These are phyloP conservation scores for Amanita exitialis DNA, from an alignment of 768 basidiomycete genomes.

Conservation along the genomic window DNA sequence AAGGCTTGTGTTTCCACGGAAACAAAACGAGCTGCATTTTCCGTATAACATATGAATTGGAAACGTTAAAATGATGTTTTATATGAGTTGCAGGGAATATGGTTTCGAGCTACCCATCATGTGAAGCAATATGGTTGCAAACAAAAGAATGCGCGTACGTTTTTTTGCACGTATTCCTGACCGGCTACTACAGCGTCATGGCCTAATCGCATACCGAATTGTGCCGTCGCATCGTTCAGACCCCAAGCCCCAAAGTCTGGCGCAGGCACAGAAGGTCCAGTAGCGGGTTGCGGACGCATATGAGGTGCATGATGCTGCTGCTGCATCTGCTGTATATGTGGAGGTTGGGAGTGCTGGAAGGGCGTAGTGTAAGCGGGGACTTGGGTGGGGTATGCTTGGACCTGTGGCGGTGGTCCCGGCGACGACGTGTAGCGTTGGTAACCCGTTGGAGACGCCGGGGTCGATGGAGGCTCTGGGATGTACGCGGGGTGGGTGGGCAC, in stretches of 20 bases:
- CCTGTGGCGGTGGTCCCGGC: conserved; percentile 28
- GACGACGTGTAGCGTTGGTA: conserved; percentile 68
- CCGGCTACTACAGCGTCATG: conserved; percentile 87
- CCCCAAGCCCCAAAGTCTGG: conserved; percentile 69
- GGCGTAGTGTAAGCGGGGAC: conserved; percentile 40
- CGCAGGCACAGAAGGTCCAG: conserved; percentile 18
- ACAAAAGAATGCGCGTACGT: conserved; percentile 40
- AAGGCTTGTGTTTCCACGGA: conserved; percentile 89
- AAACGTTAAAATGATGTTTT: conserved; percentile 93
- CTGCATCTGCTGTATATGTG: conserved; percentile 19
- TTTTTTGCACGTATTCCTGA: conserved; percentile 92
- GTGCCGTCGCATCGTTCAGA: conserved; percentile 87
- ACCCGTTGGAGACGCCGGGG: conserved; percentile 62
- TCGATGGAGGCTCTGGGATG: conserved; percentile 76
- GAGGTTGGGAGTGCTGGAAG: conserved; percentile 36
- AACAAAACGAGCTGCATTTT: conserved; percentile 88
- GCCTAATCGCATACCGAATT: conserved; percentile 94
- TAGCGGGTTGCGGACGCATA: conserved; percentile 19
- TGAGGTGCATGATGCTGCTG: conserved; percentile 23
- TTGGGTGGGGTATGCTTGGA: conserved; percentile 23
- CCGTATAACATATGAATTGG: conserved; percentile 87
- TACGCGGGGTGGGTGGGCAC: conserved; percentile 82
- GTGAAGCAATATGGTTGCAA: conserved; percentile 7
- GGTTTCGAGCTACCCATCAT: conserved; percentile 54
- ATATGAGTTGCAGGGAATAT: conserved; percentile 67